phyloP scores from a whole-genome alignment of 2,329 filamentous ascomycete genomes.

The Colletotrichum nymphaeae region DNA sequence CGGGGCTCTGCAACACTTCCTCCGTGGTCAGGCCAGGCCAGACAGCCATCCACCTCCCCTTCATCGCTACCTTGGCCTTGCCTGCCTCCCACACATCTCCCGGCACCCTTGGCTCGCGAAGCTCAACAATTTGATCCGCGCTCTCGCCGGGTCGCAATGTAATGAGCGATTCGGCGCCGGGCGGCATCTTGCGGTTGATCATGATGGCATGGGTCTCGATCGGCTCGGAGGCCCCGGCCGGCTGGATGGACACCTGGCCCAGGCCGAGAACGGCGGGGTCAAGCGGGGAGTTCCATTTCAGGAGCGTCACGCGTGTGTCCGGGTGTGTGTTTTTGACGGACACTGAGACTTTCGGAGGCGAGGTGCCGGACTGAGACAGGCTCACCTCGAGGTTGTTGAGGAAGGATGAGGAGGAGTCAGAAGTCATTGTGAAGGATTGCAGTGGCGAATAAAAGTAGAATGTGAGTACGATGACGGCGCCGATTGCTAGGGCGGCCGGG shows the following conservation, averaged over 20 bases:
- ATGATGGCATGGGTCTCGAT: conserved; percentile 52
- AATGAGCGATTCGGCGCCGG: conserved; percentile 49
- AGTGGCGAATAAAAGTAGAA: not conserved
- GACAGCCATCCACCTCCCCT: not conserved
- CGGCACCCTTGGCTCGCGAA: not conserved
- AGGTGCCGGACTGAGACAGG: not conserved
- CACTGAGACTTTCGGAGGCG: conserved; percentile 41
- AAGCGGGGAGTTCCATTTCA: conserved; percentile 56
- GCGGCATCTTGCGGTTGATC: conserved; percentile 54
- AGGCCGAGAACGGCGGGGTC: conserved; percentile 53
- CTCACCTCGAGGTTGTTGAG: not conserved
- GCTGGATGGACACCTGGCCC: conserved; percentile 52
- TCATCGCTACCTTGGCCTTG: not conserved
- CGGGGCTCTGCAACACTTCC: not conserved
- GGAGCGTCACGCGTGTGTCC: conserved; percentile 50
- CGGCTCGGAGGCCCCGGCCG: conserved; percentile 45
- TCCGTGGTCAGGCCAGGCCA: not conserved
- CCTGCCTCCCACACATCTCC: not conserved
- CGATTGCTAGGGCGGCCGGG: conserved; percentile 2
- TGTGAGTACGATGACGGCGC: conserved; percentile 3
- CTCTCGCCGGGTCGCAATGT: conserved; percentile 32
- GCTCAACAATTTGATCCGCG: not conserved
- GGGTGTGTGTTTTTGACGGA: conserved; percentile 52
- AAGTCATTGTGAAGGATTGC: not conserved
- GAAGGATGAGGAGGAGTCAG: not conserved